Evolutionary conservation across 305 asterid species (phyloP).

Genomic region (Fraxinus velutina): DNA sequence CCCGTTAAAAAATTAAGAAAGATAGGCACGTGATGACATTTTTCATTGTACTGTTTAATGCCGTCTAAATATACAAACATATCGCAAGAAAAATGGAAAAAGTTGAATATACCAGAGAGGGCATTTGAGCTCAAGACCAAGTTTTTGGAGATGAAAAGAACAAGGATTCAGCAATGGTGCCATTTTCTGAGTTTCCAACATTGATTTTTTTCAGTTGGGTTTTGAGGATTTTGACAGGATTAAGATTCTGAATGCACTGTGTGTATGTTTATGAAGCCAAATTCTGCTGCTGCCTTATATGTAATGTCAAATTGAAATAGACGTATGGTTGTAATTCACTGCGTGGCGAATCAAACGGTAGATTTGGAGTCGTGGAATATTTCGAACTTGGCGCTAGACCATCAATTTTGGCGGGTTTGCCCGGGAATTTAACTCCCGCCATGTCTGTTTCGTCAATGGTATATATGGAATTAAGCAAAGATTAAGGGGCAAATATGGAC

Average conservation of each 20-base stretch:
- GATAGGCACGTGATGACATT: background rate
- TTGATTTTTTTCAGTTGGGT: constrained; percentile 10
- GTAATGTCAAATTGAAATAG: background rate
- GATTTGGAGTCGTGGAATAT: background rate
- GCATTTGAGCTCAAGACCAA: constrained; percentile 79
- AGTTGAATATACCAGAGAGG: constrained; percentile 53
- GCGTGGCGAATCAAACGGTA: background rate
- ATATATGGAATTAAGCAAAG: background rate
- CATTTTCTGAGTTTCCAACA: constrained; percentile 43
- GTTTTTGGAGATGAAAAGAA: constrained; percentile 69
- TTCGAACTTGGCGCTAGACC: background rate
- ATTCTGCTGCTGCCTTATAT: background rate
- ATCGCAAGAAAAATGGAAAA: background rate
- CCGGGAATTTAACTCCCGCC: constrained; percentile 1
- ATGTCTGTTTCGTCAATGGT: background rate
- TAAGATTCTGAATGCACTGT: background rate
- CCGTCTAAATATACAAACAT: background rate
- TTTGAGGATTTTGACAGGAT: background rate
- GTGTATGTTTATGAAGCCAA: background rate
- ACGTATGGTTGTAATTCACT: background rate
- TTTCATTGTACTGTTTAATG: background rate
- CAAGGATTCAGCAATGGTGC: constrained; percentile 57
- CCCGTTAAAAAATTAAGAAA: background rate
- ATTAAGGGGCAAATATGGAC: background rate
- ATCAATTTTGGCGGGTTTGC: background rate